A percentile compares a stretch with the other conserved stretches of the same genome.
Evolutionary conservation across 345 rosid genomes (phyloP).

Genomic region (Eucalyptus sp.): DNA sequence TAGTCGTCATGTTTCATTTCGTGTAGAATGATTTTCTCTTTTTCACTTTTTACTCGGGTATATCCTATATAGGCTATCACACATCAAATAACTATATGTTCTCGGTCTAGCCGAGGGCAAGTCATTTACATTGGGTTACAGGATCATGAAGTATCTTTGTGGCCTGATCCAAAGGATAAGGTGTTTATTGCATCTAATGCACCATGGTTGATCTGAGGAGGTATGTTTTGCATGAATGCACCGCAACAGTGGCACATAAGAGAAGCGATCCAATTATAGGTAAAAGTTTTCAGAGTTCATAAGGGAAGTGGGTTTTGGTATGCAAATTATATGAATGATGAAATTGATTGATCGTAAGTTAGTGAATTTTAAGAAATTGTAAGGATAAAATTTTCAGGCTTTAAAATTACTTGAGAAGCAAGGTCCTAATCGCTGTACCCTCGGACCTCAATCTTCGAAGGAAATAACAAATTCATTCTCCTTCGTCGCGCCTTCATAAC

Average conservation of each 20-base stretch:
- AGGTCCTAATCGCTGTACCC: neutral
- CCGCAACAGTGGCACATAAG: neutral
- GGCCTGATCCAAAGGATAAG: neutral
- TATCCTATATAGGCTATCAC: neutral
- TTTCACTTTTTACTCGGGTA: neutral
- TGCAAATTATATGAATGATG: neutral
- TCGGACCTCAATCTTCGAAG: neutral
- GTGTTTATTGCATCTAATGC: neutral
- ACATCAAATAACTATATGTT: neutral
- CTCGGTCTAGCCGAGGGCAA: neutral
- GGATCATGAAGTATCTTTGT: neutral
- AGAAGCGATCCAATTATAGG: neutral
- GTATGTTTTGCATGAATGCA: neutral
- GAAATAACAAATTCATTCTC: neutral
- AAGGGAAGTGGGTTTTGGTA: neutral
- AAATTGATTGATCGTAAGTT: neutral
- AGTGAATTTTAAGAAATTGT: neutral
- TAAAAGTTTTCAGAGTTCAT: neutral
- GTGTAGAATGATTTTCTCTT: neutral
- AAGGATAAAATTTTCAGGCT: neutral
- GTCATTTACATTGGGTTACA: neutral
- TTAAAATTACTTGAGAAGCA: neutral
- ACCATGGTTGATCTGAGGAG: neutral
- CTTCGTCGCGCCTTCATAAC: neutral
- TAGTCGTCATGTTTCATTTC: neutral